Evolutionary conservation across 2,329 filamentous ascomycete genomes (phyloP).

Genomic region (Dactylonectria macrodidyma): DNA sequence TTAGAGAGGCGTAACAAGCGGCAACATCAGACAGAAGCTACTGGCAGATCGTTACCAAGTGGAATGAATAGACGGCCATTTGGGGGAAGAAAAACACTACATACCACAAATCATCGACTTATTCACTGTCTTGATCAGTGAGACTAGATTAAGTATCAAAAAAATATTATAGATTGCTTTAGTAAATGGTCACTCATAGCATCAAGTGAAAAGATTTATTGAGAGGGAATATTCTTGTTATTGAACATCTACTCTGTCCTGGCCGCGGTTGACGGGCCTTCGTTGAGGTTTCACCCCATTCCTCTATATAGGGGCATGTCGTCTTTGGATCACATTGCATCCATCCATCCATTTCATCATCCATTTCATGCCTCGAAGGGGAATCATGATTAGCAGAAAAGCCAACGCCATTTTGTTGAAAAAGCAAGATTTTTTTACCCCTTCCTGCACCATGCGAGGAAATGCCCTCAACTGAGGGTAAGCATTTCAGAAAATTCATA

Average conservation of each 20-base stretch:
- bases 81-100: too few species aligned
- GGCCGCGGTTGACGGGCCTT: constrained; percentile 63
- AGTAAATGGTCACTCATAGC: not conserved
- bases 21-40: not conserved
- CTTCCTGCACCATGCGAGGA: constrained; percentile 50
- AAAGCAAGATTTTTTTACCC: constrained; percentile 56
- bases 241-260: constrained; percentile 49
- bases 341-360: constrained; percentile 45
- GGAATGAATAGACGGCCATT: not conserved
- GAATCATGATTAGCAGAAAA: constrained; percentile 57
- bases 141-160: too few species aligned
- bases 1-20: not conserved
- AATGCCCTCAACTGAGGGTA: constrained; percentile 37
- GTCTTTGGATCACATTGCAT: constrained; percentile 39
- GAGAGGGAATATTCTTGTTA: constrained; percentile 21
- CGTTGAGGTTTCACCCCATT: constrained; percentile 41
- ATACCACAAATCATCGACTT: too few species aligned
- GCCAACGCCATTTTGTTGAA: constrained; percentile 59
- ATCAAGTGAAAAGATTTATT: constrained; percentile 23
- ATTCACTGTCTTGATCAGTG: too few species aligned
- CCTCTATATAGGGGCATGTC: constrained; percentile 39
- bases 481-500: constrained; percentile 43
- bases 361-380: constrained; percentile 49
- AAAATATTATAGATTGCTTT: too few species aligned
- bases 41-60: not conserved